Conservation (phyloP, 257 asterid genomes). For the Gentiana macrophylla region DNA sequence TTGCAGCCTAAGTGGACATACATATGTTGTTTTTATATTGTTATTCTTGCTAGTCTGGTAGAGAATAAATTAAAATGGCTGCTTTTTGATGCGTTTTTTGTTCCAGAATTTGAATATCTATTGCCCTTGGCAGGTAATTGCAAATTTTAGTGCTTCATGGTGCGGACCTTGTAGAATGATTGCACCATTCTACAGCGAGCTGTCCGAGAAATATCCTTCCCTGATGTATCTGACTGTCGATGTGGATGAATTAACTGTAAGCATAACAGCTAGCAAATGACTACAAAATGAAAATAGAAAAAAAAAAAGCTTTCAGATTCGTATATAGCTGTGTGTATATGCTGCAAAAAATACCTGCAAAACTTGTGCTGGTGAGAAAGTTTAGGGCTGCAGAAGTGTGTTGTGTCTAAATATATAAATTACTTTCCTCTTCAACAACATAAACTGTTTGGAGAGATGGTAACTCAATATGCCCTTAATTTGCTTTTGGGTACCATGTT, state of each 20-base stretch:
- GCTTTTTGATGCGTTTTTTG: neutral
- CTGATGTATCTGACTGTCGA: constrained; percentile 74
- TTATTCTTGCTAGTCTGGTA: no score
- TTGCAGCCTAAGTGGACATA: no score
- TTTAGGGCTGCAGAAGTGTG: no score
- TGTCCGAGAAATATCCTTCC: constrained; percentile 73
- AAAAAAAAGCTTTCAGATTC: neutral
- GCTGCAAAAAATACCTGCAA: neutral
- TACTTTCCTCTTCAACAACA: no score
- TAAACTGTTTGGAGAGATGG: no score
- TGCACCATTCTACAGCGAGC: constrained; percentile 77
- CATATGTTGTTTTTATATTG: no score
- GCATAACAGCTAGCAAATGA: constrained; percentile 16
- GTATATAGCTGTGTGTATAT: neutral
- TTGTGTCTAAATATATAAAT: no score
- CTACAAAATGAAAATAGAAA: neutral
- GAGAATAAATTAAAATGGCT: no score
- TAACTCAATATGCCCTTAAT: no score
- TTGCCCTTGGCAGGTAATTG: constrained; percentile 37
- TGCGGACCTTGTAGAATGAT: constrained; percentile 94
- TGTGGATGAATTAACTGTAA: constrained; percentile 87
- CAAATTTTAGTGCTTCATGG: constrained; percentile 96
- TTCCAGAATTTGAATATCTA: neutral
- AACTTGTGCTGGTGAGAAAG: neutral
- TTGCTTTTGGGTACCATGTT: no score